Conservation (phyloP, 768 basidiomycete species). For the Tylopilus sp. region DNA sequence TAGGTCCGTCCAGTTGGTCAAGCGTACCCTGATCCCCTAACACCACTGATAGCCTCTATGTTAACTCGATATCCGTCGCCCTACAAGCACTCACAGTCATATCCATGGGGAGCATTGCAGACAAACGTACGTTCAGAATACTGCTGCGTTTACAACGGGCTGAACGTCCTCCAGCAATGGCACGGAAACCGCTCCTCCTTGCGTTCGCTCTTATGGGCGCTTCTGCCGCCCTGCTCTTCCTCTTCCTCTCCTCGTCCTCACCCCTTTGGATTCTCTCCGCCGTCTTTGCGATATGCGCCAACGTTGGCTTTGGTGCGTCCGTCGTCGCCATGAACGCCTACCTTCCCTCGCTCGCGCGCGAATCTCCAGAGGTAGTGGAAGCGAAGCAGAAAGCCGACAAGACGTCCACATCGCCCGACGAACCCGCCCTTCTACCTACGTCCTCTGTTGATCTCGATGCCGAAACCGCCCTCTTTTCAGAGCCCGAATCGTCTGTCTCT, state of each 20-base stretch:
- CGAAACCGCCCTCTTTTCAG: conserved; percentile 2
- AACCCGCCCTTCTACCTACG: not conserved
- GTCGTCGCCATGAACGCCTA: conserved; percentile 91
- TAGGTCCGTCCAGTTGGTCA: conserved; percentile 47
- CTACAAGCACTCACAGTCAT: conserved; percentile 93
- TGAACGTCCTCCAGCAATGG: conserved; percentile 43
- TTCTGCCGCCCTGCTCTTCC: conserved; percentile 61
- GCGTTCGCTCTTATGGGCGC: conserved; percentile 74
- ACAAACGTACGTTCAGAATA: conserved; percentile 61
- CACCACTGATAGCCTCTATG: conserved; percentile 59
- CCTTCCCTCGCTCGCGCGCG: conserved; percentile 68
- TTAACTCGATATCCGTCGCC: conserved; percentile 84
- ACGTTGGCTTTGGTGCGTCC: conserved; percentile 83
- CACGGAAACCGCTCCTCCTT: conserved; percentile 77
- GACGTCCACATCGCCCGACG: conserved; percentile 4
- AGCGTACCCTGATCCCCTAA: not conserved
- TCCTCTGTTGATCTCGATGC: conserved; percentile 15
- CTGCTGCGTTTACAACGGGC: not conserved
- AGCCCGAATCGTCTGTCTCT: conserved; percentile 30
- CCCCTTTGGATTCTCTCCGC: conserved; percentile 67
- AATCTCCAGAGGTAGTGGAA: conserved; percentile 54
- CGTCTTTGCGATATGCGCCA: conserved; percentile 70
- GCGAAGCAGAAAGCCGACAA: conserved; percentile 33
- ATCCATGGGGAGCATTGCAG: conserved; percentile 89
- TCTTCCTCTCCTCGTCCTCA: conserved; percentile 69